Base-by-base conservation (phyloP, 1,284 basidiomycete genomes). In the Cutaneotrichosporon sp. region DNA sequence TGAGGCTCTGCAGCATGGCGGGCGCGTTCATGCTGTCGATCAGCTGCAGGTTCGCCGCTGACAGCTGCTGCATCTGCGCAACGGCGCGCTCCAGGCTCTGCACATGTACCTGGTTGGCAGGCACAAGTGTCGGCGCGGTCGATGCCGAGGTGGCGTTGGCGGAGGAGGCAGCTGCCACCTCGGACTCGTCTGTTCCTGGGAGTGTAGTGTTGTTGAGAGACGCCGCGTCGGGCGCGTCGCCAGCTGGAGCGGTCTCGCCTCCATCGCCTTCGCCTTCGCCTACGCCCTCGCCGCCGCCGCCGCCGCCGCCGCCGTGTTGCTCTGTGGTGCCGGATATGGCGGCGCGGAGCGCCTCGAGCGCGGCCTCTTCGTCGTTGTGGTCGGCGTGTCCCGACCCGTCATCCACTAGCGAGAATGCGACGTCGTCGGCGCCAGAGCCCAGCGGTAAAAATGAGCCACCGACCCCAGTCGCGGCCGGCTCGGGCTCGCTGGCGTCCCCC, bases 331-430 rank as follows among this genome's bases (percentile, higher is more conserved):
- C 50, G 14, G 58, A 58, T 50, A 69, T 64, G 15, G 68, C 68
- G 2, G 56, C 63, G 20, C 68, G 53, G 3, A 69, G 55, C 13
- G 66, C 68, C 46, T 65, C 68, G 35, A 69, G 60, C 3, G 67
- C 63, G 1, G 61, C 61, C 30, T 66, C 67, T 34, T 60, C 59
- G 15, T 40, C 35, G 39, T 52, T 37, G 17, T 61, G 60, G 33
- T 64, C 61, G 4, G 56, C 35, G 33, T 61, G 56, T 4, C 49
- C 49, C 21, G 43, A 18, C n/a, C 26, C 22, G 38, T 55, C 59
- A 39, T 56, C 54, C 15, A 56, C 54, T 23, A 60, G 46, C 26
- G 55, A 50, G 42, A 60, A 57, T 1, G 52, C 20, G 22, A 60
- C 55, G 37, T 60, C 55, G 20, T 60, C 55, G 13, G 34, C 41